phyloP scores from a whole-genome alignment of 345 rosid genomes.

The Firmiana major region DNA sequence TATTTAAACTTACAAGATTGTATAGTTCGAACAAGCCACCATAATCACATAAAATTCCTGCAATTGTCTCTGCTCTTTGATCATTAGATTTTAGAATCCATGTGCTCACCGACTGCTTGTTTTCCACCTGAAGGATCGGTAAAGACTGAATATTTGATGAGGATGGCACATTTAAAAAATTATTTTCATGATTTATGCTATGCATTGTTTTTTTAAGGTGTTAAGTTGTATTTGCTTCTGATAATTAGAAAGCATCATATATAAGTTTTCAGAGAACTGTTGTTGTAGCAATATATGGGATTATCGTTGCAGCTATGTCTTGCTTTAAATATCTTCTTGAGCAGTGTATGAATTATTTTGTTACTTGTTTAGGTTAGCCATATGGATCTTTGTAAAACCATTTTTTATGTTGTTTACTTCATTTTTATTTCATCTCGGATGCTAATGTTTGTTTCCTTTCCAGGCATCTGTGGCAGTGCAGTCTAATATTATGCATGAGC shows the following conservation, averaged over 20 bases:
- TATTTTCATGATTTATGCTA: neutral
- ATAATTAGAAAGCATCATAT: neutral
- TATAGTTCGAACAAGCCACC: neutral
- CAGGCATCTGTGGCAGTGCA: constrained; percentile 90
- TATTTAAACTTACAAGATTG: neutral
- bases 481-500: constrained; percentile 47
- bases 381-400: neutral
- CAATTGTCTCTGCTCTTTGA: neutral
- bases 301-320: neutral
- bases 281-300: neutral
- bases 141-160: neutral
- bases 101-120: neutral
- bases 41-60: neutral
- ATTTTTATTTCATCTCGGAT: neutral
- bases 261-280: neutral
- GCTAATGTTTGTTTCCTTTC: constrained; percentile 10
- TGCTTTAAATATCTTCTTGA: neutral
- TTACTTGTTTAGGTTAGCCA: neutral
- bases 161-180: neutral
- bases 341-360: neutral
- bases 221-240: neutral
- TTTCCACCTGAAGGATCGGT: neutral
- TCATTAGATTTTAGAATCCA: neutral
- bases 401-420: neutral
- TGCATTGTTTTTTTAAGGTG: neutral